Conservation (phyloP, 345 rosid species). For the Odontarrhena argentea region DNA sequence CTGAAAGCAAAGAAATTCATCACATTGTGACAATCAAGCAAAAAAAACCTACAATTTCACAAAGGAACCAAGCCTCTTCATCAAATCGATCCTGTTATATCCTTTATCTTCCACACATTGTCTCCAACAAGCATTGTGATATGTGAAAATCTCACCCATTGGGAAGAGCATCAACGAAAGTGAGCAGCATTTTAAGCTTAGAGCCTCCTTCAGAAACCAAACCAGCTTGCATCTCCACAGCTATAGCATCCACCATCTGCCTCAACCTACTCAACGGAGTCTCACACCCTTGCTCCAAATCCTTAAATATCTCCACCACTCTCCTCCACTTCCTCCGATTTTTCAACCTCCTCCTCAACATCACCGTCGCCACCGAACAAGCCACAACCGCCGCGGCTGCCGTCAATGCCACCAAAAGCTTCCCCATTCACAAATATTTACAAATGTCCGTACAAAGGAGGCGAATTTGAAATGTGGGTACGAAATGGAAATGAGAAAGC, state of each 20-base stretch:
- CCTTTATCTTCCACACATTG: constrained; percentile 7
- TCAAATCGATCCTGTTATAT: background rate
- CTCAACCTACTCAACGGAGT: constrained; percentile 71
- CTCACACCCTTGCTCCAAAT: constrained; percentile 76
- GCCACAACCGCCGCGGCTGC: constrained; percentile 69
- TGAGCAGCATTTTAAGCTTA: constrained; percentile 92
- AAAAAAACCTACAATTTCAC: background rate
- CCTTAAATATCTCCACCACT: constrained; percentile 63
- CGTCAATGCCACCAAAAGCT: constrained; percentile 43
- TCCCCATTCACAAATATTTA: constrained; percentile 19
- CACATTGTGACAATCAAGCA: constrained; percentile 3
- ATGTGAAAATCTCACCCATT: constrained; percentile 38
- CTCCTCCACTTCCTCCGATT: constrained; percentile 74
- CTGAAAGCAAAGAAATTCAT: constrained; percentile 41
- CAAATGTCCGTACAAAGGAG: constrained; percentile 13
- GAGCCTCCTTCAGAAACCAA: constrained; percentile 98
- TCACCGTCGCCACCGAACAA: constrained; percentile 72
- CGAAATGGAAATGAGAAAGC: no score
- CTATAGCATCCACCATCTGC: constrained; percentile 87
- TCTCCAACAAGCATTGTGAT: constrained; percentile 10
- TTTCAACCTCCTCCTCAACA: constrained; percentile 66
- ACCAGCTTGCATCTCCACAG: constrained; percentile 98
- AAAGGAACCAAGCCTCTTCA: background rate
- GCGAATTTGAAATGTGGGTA: no score
- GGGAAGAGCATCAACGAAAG: constrained; percentile 78